Evolutionary conservation across 2,329 filamentous ascomycete species (phyloP).

Genomic region (Aspergillus caelatus): DNA sequence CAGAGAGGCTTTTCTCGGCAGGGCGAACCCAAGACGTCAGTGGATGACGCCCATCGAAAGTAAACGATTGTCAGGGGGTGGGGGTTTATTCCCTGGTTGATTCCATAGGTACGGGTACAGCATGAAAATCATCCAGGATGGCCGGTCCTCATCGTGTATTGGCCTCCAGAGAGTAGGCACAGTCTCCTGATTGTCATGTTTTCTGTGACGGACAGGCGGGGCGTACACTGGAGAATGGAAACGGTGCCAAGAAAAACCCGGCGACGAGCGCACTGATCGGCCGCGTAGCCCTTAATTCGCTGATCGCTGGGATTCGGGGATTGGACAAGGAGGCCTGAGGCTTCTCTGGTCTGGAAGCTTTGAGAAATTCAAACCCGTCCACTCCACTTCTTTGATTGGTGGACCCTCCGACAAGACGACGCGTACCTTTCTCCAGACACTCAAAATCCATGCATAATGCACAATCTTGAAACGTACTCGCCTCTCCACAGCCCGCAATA

Average conservation of each 20-base stretch:
- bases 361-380: constrained; percentile 18
- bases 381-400: neutral
- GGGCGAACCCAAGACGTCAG: constrained; percentile 24
- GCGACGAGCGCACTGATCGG: constrained; percentile 18
- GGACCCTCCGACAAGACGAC: neutral
- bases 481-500: constrained; percentile 2
- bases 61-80: constrained; percentile 29
- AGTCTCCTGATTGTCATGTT: constrained; percentile 6
- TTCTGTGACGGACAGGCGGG: constrained; percentile 4
- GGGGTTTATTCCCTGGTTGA: neutral
- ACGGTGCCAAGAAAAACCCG: constrained; percentile 26
- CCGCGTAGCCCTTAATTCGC: constrained; percentile 21
- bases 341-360: constrained; percentile 15
- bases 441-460: neutral
- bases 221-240: constrained; percentile 12
- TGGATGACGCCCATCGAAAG: constrained; percentile 28
- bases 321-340: constrained; percentile 7
- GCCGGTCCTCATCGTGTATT: neutral
- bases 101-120: neutral
- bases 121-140: neutral
- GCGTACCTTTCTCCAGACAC: constrained; percentile 10
- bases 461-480: constrained; percentile 2
- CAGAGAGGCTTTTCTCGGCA: neutral
- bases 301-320: constrained; percentile 18
- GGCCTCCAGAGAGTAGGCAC: neutral